Evolutionary conservation across 306 rosid genomes (phyloP), one percentile per base, ranked within the genome.

Genomic region (Bauhinia variegata): DNA sequence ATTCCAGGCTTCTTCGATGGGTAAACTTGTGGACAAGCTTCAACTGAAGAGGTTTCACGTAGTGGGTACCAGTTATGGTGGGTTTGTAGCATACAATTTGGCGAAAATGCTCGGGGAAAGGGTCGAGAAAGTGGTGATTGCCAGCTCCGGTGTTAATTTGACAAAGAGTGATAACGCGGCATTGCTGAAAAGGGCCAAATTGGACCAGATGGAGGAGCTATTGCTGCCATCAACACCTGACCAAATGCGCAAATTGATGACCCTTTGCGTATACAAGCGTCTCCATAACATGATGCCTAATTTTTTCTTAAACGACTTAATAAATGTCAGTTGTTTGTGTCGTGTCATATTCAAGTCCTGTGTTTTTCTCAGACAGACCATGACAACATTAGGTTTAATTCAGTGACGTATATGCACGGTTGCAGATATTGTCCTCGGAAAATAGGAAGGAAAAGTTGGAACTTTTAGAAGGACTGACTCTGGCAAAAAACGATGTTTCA

Each of bases 61-160:
- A 55, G 31, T 71, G 48, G 96, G 98, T 4, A 93, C 98, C 5
- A 93, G 98, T 70, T 93, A 93, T 19, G 97, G 98, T 0, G 96
- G 98, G 0, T 73, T 93, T 5, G 91, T 93, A 71, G 93, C 98
- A 9, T 86, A 93, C 52, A 80, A 80, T 41, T 9, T 93, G 80
- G 98, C 96, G 3, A 74, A 51, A 63, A 65, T 56, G 66, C 72
- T 86, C 54, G 87, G 91, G 67, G 86, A 83, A 73, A 93, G 82
- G 43, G 86, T 88, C 4, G 81, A 83, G 61, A 93, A 86, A 58
- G 98, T 84, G 57, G 87, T 93, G 11, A 93, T 93, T 19, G 96
- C 95, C 0, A 93, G 98, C 75, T 93, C 98, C 0, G 98, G 91
- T 7, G 82, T 93, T 6, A 89, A 89, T 33, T 76, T 89, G 89